Evolutionary conservation across 1,139 yeast species (phyloP).

Genomic region (Yamadazyma friedrichii): DNA sequence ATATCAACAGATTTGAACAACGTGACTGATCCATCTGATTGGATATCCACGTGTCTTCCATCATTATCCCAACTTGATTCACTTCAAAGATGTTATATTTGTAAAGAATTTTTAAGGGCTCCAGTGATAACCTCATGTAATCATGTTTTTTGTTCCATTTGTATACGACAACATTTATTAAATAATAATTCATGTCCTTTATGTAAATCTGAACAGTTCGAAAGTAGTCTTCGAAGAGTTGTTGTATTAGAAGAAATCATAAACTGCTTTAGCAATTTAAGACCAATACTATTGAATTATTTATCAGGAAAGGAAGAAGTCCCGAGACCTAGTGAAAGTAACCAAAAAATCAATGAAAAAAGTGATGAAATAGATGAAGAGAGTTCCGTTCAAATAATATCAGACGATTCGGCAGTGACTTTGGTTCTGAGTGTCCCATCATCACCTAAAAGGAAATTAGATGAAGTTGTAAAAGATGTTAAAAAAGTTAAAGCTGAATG

Average conservation of each 20-base stretch:
- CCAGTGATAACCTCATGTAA: constrained; percentile 87
- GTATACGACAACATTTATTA: constrained; percentile 73
- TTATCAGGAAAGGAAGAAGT: background rate
- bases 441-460: constrained; percentile 7
- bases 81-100: constrained; percentile 80
- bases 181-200: constrained; percentile 70
- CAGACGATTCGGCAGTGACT: background rate
- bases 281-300: constrained; percentile 20
- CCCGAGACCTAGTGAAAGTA: background rate
- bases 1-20: too few relatives aligned
- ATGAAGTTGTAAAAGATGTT: constrained; percentile 7
- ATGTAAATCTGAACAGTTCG: constrained; percentile 71
- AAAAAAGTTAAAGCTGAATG: constrained; percentile 44
- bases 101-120: constrained; percentile 78
- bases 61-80: constrained; percentile 62
- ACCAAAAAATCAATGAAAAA: background rate
- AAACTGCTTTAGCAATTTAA: constrained; percentile 47
- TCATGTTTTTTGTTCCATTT: constrained; percentile 88
- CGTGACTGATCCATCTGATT: constrained; percentile 64
- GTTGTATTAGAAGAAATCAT: constrained; percentile 73
- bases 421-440: background rate
- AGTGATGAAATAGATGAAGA: background rate
- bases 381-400: background rate
- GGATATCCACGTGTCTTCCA: constrained; percentile 55
- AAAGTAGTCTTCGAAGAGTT: constrained; percentile 68